phyloP scores from a whole-genome alignment of 805 yeast species.

The Candida awuae region DNA sequence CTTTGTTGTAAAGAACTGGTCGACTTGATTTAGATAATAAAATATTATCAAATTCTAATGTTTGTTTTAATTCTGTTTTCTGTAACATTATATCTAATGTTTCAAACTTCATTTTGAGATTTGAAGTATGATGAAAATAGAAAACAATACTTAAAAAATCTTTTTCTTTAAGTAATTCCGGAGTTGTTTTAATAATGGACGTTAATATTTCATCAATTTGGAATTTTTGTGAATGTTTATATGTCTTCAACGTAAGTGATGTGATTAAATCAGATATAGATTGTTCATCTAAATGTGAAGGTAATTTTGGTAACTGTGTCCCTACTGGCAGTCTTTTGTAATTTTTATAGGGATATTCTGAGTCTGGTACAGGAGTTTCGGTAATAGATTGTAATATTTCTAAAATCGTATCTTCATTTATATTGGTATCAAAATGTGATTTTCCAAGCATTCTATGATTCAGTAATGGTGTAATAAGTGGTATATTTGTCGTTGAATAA shows the following conservation, averaged over 20 bases:
- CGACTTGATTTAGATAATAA: slow-evolving; percentile 15
- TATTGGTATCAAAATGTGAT: slow-evolving; percentile 6
- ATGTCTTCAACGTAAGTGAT: not conserved
- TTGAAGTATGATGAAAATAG: slow-evolving; percentile 17
- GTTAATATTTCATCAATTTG: slow-evolving; percentile 14
- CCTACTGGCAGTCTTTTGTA: slow-evolving; percentile 16
- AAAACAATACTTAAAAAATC: slow-evolving; percentile 14
- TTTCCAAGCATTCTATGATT: slow-evolving; percentile 8
- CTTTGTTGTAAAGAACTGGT: slow-evolving; percentile 13
- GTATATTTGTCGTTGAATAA: not conserved
- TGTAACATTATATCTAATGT: slow-evolving; percentile 18
- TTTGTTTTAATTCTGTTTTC: slow-evolving; percentile 15
- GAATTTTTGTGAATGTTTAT: not conserved
- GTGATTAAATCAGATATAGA: slow-evolving; percentile 12
- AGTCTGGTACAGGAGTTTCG: slow-evolving; percentile 15
- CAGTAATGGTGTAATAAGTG: slow-evolving; percentile 7
- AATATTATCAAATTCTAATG: slow-evolving; percentile 25
- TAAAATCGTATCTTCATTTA: slow-evolving; percentile 17
- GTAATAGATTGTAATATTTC: slow-evolving; percentile 19
- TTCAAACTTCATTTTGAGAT: slow-evolving; percentile 14
- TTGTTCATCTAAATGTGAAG: slow-evolving; percentile 6
- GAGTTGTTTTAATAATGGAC: slow-evolving; percentile 11
- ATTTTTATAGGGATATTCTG: slow-evolving; percentile 17
- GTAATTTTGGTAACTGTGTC: slow-evolving; percentile 15
- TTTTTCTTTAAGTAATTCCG: slow-evolving; percentile 16